Base-by-base conservation (phyloP, 805 yeast genomes). In the Blastobotrys muscicola region DNA sequence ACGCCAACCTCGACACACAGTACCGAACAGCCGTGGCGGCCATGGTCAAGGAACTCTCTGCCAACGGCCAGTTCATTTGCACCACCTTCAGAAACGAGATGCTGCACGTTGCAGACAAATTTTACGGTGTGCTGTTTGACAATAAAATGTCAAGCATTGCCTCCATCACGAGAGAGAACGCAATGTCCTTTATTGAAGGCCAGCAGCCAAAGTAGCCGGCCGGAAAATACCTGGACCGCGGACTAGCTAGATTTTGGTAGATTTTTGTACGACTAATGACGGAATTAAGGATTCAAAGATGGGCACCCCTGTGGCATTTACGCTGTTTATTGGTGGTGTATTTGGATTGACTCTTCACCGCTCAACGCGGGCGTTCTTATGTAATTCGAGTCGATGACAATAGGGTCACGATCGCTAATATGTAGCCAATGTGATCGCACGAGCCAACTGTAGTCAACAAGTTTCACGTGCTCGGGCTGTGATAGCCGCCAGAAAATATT, bases 31-130 rank as follows among this genome's bases (percentile, higher is more conserved):
- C 95, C 0, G 95, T 92, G 14, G 95, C 97, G 0, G 65, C 70
- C 30, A 66, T 85, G 68, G 79, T 92, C 43, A 70, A 76, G 50
- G 70, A 74, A 31, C 64, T 89, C 43, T 76, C 95, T 14, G 42
- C 45, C 1, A 42, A 38, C n/a, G 94, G 94, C 10, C 98, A 92
- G 62, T 92, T 90, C 57, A 86, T 92, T 33, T 89, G 97, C 61
- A 92, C 98, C 1, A 92, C 98, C 0, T 92, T 92, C 69, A 71
- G 97, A 54, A 85, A 94, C 1, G 98, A 92, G 60, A 79, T 92
- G 85, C 66, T 92, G 32, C 80, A 80, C 49, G 85, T 80, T 6
- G 94, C 96, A 4, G 85, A 85, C 59, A 80, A 78, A 48, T 87
- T 83, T 57, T 90, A 78, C 59, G 95, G 97, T 14, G 96, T 92